Conservation (phyloP, 129 eudicot genomes). For the Kitagawia praeruptora region DNA sequence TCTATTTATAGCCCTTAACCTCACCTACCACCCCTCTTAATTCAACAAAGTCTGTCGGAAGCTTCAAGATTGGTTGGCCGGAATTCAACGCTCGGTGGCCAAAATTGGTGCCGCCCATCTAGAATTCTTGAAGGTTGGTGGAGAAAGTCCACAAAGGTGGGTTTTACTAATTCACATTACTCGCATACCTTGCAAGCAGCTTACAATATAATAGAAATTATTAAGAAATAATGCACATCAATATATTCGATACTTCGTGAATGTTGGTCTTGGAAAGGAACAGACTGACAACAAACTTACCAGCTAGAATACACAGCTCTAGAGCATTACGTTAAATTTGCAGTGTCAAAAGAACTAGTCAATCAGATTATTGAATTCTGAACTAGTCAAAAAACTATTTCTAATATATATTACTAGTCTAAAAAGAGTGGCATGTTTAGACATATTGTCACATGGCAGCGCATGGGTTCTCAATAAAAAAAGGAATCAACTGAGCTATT, state of each 20-base stretch:
- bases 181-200: neutral
- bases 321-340: neutral
- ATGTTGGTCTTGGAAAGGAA: neutral
- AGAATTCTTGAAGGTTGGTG: no score
- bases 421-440: neutral
- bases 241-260: neutral
- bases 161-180: no score
- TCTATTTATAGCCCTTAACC: no score
- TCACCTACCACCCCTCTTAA: no score
- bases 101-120: no score
- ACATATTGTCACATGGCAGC: neutral
- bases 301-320: neutral
- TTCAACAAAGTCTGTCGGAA: no score
- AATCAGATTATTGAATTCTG: neutral
- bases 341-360: neutral
- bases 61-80: no score
- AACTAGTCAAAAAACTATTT: neutral
- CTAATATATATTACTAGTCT: neutral
- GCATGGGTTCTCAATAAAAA: neutral
- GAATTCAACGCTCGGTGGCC: no score
- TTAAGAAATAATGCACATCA: neutral
- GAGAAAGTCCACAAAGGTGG: no score
- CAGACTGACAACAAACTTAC: neutral
- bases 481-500: neutral
- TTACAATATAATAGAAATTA: neutral